Percentiles rank a stretch among this genome's conserved stretches.
These are phyloP conservation scores for Ogataea siamensis DNA, from an alignment of 805 yeast species.

Conservation along the genomic window DNA sequence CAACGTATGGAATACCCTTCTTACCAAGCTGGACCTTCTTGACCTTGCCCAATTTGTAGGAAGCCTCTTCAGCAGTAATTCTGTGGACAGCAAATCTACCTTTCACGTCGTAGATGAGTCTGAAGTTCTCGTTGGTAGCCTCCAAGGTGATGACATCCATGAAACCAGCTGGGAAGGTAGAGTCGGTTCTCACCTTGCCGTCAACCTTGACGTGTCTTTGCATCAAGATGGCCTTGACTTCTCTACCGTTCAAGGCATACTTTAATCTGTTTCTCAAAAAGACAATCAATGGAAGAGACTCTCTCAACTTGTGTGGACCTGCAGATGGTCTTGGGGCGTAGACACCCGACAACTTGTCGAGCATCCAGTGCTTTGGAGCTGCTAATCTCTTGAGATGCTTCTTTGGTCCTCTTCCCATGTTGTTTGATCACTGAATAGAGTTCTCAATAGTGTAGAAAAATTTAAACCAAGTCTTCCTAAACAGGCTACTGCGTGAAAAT, in stretches of 20 bases:
- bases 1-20: constrained; percentile 97
- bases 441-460: constrained; percentile 14
- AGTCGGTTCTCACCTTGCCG: constrained; percentile 98
- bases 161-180: constrained; percentile 99
- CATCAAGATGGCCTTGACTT: constrained; percentile 97
- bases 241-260: constrained; percentile 99
- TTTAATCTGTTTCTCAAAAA: constrained; percentile 98
- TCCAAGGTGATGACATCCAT: constrained; percentile 98
- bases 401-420: constrained; percentile 88
- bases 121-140: constrained; percentile 99
- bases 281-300: constrained; percentile 94
- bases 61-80: constrained; percentile 97
- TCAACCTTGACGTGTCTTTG: constrained; percentile 98
- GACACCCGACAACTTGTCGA: constrained; percentile 99
- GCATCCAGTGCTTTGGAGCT: constrained; percentile 99
- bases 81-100: constrained; percentile 99
- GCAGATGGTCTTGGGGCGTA: constrained; percentile 99
- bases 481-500: constrained; percentile 15
- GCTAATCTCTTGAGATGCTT: constrained; percentile 99
- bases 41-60: constrained; percentile 97
- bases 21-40: constrained; percentile 98
- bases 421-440: constrained; percentile 28
- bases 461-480: constrained; percentile 10
- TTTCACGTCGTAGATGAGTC: constrained; percentile 96
- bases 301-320: constrained; percentile 99